Conservation (phyloP, 108 stramenopile genomes). For the Phaeodactylum tricornutum region DNA sequence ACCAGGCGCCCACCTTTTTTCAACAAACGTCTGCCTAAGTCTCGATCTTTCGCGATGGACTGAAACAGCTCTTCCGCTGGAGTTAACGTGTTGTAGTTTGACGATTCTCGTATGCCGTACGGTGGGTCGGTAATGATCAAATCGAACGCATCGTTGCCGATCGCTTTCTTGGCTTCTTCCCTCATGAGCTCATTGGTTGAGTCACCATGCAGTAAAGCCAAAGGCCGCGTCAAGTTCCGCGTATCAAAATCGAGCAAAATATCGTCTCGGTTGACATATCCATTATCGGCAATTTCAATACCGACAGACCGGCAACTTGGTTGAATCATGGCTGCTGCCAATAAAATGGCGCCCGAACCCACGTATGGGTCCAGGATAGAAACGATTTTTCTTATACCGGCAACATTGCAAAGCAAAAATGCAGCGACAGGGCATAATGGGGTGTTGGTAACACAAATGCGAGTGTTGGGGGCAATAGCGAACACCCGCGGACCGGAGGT, state of each 20-base stretch:
- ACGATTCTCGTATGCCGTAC: constrained; percentile 61
- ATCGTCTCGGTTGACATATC: constrained; percentile 54
- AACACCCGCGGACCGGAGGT: constrained; percentile 11
- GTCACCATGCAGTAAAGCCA: constrained; percentile 56
- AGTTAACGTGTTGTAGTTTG: constrained; percentile 14
- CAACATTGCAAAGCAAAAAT: constrained; percentile 69
- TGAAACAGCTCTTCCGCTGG: constrained; percentile 47
- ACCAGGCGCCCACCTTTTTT: constrained; percentile 43
- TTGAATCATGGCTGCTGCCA: constrained; percentile 71
- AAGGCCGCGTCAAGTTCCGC: constrained; percentile 42
- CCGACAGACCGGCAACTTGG: constrained; percentile 49
- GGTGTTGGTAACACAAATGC: constrained; percentile 80
- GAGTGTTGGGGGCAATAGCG: constrained; percentile 58
- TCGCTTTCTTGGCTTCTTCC: constrained; percentile 20
- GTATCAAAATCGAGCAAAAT: constrained; percentile 57
- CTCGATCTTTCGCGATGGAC: constrained; percentile 37
- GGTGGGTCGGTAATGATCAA: constrained; percentile 70
- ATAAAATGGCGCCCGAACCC: constrained; percentile 65
- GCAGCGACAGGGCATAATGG: constrained; percentile 77
- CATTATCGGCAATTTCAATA: constrained; percentile 70
- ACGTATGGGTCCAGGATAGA: constrained; percentile 73
- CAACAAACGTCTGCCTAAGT: constrained; percentile 33
- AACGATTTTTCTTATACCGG: constrained; percentile 19
- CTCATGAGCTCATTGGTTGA: constrained; percentile 34
- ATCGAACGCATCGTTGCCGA: constrained; percentile 54